phyloP scores from a whole-genome alignment of 2,329 filamentous ascomycete species.

The Helminthosporium solani region DNA sequence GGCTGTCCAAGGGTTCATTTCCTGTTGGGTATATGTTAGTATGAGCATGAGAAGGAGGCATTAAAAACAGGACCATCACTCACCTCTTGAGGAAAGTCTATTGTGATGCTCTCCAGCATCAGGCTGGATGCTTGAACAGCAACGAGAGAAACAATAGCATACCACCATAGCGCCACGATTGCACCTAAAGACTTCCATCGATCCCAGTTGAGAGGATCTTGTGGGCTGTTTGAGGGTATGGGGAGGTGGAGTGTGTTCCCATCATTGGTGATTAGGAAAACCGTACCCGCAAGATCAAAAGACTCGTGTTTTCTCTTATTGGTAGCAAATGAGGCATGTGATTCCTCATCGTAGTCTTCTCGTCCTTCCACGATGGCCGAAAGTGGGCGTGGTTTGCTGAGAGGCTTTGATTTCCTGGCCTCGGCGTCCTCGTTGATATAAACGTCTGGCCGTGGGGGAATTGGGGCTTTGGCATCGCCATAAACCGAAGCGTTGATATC shows the following conservation, averaged over 20 bases:
- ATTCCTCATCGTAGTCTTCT: background rate
- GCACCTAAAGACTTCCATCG: slow-evolving; percentile 21
- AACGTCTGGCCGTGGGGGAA: slow-evolving; percentile 2
- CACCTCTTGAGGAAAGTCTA: slow-evolving; percentile 19
- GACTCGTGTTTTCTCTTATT: slow-evolving; percentile 24
- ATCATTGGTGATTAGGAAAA: slow-evolving; percentile 25
- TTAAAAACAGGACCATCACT: background rate
- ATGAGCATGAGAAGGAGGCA: background rate
- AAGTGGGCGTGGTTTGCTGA: slow-evolving; percentile 1
- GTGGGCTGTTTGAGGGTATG: slow-evolving; percentile 24
- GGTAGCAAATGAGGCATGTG: background rate
- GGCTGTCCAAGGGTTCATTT: slow-evolving; percentile 23
- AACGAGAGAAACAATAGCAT: slow-evolving; percentile 16
- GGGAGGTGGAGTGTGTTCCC: slow-evolving; percentile 26
- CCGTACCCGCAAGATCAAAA: slow-evolving; percentile 25
- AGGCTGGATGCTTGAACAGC: slow-evolving; percentile 22
- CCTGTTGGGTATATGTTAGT: slow-evolving; percentile 9
- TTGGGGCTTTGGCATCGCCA: background rate
- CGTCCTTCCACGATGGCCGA: background rate
- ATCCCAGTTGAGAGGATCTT: slow-evolving; percentile 29
- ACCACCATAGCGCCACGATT: slow-evolving; percentile 17
- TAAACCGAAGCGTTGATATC: slow-evolving; percentile 5
- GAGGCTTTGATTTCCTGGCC: background rate
- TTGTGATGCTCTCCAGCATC: slow-evolving; percentile 13
- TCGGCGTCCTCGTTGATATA: slow-evolving; percentile 9